These are phyloP conservation scores for Ganoderma resinaceum DNA, from an alignment of 1,284 basidiomycete species.

Conservation along the genomic window DNA sequence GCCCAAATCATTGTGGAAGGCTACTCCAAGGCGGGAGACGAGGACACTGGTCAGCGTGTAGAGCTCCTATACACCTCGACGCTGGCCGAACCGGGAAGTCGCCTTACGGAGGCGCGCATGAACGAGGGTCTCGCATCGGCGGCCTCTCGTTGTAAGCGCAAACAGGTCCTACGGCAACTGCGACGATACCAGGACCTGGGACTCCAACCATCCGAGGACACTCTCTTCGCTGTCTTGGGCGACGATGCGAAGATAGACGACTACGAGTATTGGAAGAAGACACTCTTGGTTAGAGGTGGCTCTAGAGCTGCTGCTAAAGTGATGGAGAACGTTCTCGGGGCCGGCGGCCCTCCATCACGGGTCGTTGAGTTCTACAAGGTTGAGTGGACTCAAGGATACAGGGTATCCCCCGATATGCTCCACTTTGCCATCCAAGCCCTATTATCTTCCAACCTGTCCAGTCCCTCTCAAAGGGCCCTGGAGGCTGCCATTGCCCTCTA, in stretches of 20 bases:
- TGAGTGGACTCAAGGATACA: constrained; percentile 49
- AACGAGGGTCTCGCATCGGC: constrained; percentile 11
- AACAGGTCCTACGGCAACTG: constrained; percentile 20
- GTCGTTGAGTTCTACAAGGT: constrained; percentile 54
- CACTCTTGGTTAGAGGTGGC: constrained; percentile 48
- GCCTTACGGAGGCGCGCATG: constrained; percentile 6
- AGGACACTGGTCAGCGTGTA: constrained; percentile 8
- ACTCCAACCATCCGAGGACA: constrained; percentile 43
- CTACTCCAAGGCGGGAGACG: constrained; percentile 7
- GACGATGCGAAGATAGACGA: constrained; percentile 46
- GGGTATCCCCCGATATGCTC: constrained; percentile 55
- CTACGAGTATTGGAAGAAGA: constrained; percentile 49
- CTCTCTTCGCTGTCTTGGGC: constrained; percentile 47
- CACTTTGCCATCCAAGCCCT: constrained; percentile 55
- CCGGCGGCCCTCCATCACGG: constrained; percentile 23
- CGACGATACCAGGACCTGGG: constrained; percentile 39
- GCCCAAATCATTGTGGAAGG: constrained; percentile 13
- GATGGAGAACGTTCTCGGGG: constrained; percentile 39
- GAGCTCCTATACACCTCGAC: constrained; percentile 15
- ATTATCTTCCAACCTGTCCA: constrained; percentile 44
- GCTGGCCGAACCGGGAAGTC: background rate
- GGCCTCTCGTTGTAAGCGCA: constrained; percentile 10
- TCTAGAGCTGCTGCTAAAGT: constrained; percentile 58
- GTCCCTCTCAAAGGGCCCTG: constrained; percentile 49
- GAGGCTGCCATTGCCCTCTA: constrained; percentile 60